Evolutionary conservation across 768 basidiomycete species (phyloP), one percentile per base, ranked within the genome.

Genomic region (Serendipita sp.): DNA sequence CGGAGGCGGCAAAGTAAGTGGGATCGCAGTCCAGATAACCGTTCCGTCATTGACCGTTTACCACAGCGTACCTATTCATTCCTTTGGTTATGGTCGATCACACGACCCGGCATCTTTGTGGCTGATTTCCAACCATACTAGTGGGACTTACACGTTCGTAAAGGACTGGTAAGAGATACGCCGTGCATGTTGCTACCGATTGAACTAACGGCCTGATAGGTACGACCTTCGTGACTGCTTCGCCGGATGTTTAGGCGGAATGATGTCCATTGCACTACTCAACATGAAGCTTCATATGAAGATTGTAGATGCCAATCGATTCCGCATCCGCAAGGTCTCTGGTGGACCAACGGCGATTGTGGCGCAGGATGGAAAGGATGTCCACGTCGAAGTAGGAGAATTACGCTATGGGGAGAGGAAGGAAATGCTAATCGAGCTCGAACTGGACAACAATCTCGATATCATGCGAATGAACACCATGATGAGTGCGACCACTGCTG

Each of bases 61-160:
- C 31, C 36, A 1, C 64, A 76, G 75, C 72, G 84, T 96, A 29
- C 94, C 96, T 3, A 96, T 99, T 64, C 95, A 99, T 73, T 88
- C 94, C 2, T 87, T 99, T 68, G 96, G 96, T 62, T 99, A 95
- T 70, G 95, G 94, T 31, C 88, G 91, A 65, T 89, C 91, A 15
- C 96, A 98, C 71, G 96, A 98, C 73, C 96, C 96, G 16, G 91
- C 91, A 13, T 95, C 93, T 4, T 81, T 99, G 37, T 98, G 96
- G 96, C 84, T 98, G 52, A 94, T 99, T 81, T 97, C 94, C 8
- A 98, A 97, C 73, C 93, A 98, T 73, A 97, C 96, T 2, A 84
- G 84, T 67, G 96, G 96, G 29, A 96, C 93, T 33, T 98, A 98
- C 76, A 97, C 94, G 3, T 99, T 96, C 69, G 92, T 97, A 66